phyloP scores from a whole-genome alignment of 805 yeast species.

The Metschnikowia anglica region DNA sequence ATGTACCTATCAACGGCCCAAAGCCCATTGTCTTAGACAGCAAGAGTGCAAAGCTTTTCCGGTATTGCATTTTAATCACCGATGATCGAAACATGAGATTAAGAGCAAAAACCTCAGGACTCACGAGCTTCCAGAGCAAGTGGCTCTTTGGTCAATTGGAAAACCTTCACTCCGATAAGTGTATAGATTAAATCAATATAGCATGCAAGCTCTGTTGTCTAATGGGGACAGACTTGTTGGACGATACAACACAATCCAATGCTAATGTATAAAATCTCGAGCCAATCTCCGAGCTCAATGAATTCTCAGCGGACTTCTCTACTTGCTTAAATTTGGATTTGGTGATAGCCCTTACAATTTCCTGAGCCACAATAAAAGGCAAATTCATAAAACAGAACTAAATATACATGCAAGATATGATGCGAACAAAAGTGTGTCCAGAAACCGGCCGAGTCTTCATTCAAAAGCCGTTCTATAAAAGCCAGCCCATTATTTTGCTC shows the following conservation, averaged over 20 bases:
- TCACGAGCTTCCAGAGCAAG: conserved; percentile 54
- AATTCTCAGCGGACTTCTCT: too few relatives aligned
- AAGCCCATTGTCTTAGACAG: conserved; percentile 26
- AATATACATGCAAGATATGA: background rate
- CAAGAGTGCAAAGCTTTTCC: conserved; percentile 45
- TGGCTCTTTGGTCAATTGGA: conserved; percentile 60
- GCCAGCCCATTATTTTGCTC: conserved; percentile 16
- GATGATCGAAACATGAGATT: conserved; percentile 74
- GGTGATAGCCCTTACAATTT: too few relatives aligned
- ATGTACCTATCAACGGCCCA: conserved; percentile 13
- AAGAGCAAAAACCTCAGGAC: conserved; percentile 58
- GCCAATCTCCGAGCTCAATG: background rate
- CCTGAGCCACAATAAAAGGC: too few relatives aligned
- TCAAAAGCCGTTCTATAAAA: conserved; percentile 11
- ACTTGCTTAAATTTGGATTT: too few relatives aligned
- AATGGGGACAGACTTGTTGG: conserved; percentile 5
- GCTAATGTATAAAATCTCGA: background rate
- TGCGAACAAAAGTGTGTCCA: background rate
- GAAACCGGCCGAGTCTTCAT: too few relatives aligned
- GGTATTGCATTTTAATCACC: conserved; percentile 63
- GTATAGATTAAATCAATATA: conserved; percentile 40
- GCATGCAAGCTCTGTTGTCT: conserved; percentile 3
- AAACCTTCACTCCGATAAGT: conserved; percentile 45
- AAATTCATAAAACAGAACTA: background rate
- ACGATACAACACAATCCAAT: background rate